Evolutionary conservation across 352 stramenopile genomes (phyloP), one percentile per base, ranked within the genome.

Genomic region (Albugo candida): DNA sequence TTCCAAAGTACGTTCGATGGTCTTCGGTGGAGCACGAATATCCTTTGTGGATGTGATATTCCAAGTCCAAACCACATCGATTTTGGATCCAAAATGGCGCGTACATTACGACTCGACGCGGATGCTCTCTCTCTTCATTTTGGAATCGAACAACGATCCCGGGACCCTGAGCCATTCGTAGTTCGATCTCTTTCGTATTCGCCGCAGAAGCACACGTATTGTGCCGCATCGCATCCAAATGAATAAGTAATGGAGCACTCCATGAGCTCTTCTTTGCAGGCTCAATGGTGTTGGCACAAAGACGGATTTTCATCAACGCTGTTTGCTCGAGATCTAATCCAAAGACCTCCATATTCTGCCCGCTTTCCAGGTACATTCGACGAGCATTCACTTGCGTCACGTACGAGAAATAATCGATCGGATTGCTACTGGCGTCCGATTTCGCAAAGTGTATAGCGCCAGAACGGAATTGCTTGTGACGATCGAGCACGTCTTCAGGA

Each of bases 11-110:
- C 13, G 41, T 17, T 13, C 70, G 71, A 49, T 92, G 79, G 27
- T 84, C 52, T 42, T 89, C 74, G 13, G 71, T 51, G 45, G 64
- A 84, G 37, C 54, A 36, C 12, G 70, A 41, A 10, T 62, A 60
- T 27, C 71, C 74, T 45, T 80, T 72, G 18, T 63, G 53, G 13
- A 87, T 17, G 34, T 79, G 81, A 48, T 83, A 72, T 2, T 58
- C 55, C 36, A 89, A 54, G 27, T 92, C 79, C 11, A 92, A 60
- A 8, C 79, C 79, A 48, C 62, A 80, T 31, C 72, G 70, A 51
- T 92, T 92, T 49, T 86, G 76, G 51, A 92, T 81, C 79, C 79
- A 92, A 52, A 81, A 92, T 5, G 75, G 79, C 11, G 60, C 64
- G 41, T 67, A 87, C 16, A 92, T 52, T 39, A 67, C 69, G n/a